phyloP scores from a whole-genome alignment of 148 eudicot genomes.

The Oxyria digyna region DNA sequence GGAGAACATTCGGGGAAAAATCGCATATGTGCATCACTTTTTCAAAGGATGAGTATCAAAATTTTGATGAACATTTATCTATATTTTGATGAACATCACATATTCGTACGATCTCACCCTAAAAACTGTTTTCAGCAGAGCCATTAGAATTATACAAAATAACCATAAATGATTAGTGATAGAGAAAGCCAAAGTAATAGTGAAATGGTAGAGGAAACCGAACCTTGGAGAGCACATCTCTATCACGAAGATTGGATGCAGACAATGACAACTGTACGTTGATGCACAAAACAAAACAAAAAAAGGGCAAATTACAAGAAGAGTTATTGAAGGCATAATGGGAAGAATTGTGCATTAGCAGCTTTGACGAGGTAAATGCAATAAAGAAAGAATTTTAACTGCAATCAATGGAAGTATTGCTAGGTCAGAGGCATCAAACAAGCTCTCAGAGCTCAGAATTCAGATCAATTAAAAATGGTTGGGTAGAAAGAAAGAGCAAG shows the following conservation, averaged over 20 bases:
- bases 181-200: neutral
- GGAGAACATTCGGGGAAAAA: no score
- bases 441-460: neutral
- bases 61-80: no score
- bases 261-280: constrained; percentile 70
- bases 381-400: neutral
- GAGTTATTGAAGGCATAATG: constrained; percentile 5
- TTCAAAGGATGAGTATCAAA: no score
- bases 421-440: neutral
- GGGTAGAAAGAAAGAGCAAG: neutral
- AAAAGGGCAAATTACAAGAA: constrained; percentile 5
- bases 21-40: no score
- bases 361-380: neutral
- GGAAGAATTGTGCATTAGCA: neutral
- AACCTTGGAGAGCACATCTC: constrained; percentile 92
- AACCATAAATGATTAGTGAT: neutral
- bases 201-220: constrained; percentile 15
- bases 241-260: constrained; percentile 68
- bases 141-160: neutral
- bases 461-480: neutral
- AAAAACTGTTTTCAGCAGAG: no score
- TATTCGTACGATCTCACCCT: no score
- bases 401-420: neutral
- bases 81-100: no score
- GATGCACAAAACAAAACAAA: constrained; percentile 10